A percentile compares a stretch with the other conserved stretches of the same genome.
Evolutionary conservation across 2,329 filamentous ascomycete species (phyloP).

Genomic region (Aureobasidium melanogenum): DNA sequence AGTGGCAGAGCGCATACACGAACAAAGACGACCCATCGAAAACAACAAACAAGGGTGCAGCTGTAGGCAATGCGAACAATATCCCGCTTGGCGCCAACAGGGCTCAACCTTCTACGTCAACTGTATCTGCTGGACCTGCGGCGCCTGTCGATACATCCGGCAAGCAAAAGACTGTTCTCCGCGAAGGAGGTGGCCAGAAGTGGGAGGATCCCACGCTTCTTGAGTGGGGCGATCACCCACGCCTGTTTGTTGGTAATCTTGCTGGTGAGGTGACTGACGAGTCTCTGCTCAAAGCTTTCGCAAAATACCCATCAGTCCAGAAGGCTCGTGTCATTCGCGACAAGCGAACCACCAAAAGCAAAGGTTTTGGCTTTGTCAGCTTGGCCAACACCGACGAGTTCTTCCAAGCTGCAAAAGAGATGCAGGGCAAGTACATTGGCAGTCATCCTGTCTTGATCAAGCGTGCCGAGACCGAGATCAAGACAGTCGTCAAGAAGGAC

Average conservation of each 20-base stretch:
- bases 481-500: conserved; percentile 53
- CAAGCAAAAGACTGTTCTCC: conserved; percentile 77
- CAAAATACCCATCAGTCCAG: conserved; percentile 76
- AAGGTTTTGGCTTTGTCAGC: conserved; percentile 92
- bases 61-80: conserved; percentile 29
- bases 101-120: conserved; percentile 11
- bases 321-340: conserved; percentile 92
- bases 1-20: conserved; percentile 87
- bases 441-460: conserved; percentile 75
- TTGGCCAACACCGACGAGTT: conserved; percentile 94
- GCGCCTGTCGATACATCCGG: conserved; percentile 36
- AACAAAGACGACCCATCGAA: conserved; percentile 48
- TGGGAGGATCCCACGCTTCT: conserved; percentile 85
- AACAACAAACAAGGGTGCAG: conserved; percentile 17
- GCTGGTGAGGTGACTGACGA: conserved; percentile 97
- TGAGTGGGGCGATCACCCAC: conserved; percentile 95
- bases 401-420: conserved; percentile 91
- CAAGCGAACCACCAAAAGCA: conserved; percentile 92
- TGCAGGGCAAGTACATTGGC: conserved; percentile 98
- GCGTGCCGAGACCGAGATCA: conserved; percentile 87
- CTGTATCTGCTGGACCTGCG: conserved; percentile 25
- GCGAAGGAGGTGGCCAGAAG: conserved; percentile 80
- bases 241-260: conserved; percentile 92
- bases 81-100: conserved; percentile 14
- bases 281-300: conserved; percentile 85